Evolutionary conservation across 495 filamentous ascomycete genomes (phyloP), one percentile per base, ranked within the genome.

Genomic region (Podospora pseudoanserina): DNA sequence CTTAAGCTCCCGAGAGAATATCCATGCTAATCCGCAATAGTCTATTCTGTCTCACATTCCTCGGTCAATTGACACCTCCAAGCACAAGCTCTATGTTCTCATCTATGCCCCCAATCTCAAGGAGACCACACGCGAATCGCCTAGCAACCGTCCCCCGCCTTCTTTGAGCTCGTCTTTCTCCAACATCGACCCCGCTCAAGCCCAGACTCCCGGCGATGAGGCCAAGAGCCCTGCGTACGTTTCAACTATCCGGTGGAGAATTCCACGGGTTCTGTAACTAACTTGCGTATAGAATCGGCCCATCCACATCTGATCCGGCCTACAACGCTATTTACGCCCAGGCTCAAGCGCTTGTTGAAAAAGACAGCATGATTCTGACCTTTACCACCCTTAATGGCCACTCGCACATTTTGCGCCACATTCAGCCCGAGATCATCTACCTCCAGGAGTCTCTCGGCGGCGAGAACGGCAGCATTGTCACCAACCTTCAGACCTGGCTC

Each of bases 41-140:
- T 95, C 93, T 28, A 90, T 97, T 71, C 86, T 97, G 34, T 95
- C 92, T 18, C 91, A 96, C 77, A 89, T 97, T 64, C 92, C 91
- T 13, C 84, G 86, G 70, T 87, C 91, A 62, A 86, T 87, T 63
- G 87, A 95, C 71, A 80, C 85, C 67, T 86, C 86, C 60, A 87
- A 83, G 28, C 85, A 87, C 59, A 88, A 90, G 70, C 83, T 97
- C 39, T 95, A 96, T 69, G 83, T 97, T 63, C 84, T 97, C 66
- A 96, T 97, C 75, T 96, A 97, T 75, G 87, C 91, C 15, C 93
- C 93, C 0, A 85, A 84, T 32, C 82, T 96, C 66, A 92, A 91
- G 78, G 89, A 91, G 68, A 81, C 82, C 53, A 76, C 80, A 19
- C 76, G 83, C 54, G 85, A 81, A 60, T 81, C 85, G 19, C 77